Evolutionary conservation across 768 basidiomycete species (phyloP), one percentile per base, ranked within the genome.

Genomic region (Panellus pusillus): DNA sequence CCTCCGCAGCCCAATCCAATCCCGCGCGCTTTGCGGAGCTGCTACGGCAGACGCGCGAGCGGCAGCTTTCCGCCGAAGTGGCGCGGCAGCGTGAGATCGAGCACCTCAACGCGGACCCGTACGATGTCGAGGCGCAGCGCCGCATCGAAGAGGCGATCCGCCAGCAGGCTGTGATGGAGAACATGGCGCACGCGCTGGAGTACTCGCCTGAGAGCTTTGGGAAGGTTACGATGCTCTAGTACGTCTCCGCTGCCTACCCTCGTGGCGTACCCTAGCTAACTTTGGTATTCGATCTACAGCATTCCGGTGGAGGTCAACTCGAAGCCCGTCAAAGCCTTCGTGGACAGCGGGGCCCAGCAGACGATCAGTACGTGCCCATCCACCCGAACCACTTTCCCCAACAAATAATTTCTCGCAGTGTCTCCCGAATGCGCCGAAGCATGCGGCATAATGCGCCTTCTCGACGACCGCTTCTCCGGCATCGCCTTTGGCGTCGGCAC

Each of bases 191-290:
- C 72, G 97, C 97, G 6, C 74, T 98, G 58, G 95, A 98, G 67
- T 93, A 90, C 61, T 87, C 85, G 8, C 96, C 96, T 0, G 95
- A 98, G 71, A 81, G 83, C 49, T 99, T 99, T 69, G 97, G 93
- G 14, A 80, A 86, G 56, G 97, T 99, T 29, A 88, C 84, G 2
- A 99, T 99, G 97, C 87, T 99, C 51, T 99, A 97, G 90, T 93
- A 65, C 70, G 89, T 80, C 35, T 18, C 13, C 43, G 13, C 32
- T 29, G 27, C 24, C 3, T 24, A 24, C 24, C n/a, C n/a, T n/a
- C n/a, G 6, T 24, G 24, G 24, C 24, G 24, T 24, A 24, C 24
- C 24, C 24, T 24, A 6, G 24, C 24, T 24, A 24, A 24, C 3
- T 24, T 24, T 24, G 24, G 24, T 24, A 24, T 24, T 24, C 24